These are phyloP conservation scores for Microcyclosporella mali DNA, from an alignment of 2,329 filamentous ascomycete genomes.

Conservation along the genomic window DNA sequence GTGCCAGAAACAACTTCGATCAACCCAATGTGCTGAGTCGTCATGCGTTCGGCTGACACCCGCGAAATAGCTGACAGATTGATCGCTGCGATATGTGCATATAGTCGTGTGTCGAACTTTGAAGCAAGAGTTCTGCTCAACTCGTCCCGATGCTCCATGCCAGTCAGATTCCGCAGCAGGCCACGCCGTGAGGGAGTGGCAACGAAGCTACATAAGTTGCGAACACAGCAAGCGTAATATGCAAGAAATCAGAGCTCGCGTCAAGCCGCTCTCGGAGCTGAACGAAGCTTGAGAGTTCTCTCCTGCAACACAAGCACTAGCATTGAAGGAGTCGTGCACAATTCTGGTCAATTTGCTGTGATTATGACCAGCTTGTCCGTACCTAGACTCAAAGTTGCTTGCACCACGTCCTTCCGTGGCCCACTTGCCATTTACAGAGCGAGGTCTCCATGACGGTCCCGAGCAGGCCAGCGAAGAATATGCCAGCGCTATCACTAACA, in stretches of 20 bases:
- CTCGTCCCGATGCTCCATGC: not conserved
- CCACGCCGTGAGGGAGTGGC: no score
- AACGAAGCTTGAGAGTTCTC: no score
- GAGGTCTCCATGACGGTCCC: conserved; percentile 76
- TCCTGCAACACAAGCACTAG: no score
- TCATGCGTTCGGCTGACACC: conserved; percentile 9
- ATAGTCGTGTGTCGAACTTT: conserved; percentile 6
- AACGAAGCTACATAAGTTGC: no score
- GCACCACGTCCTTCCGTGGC: conserved; percentile 62
- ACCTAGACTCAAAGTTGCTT: conserved; percentile 23
- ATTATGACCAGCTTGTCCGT: no score
- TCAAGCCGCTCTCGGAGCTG: no score
- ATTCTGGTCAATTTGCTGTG: no score
- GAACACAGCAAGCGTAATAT: no score
- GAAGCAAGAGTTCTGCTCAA: conserved; percentile 5
- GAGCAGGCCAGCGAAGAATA: conserved; percentile 79
- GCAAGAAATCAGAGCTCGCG: no score
- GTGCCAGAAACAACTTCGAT: conserved; percentile 17
- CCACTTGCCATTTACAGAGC: conserved; percentile 78
- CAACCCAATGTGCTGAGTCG: conserved; percentile 14
- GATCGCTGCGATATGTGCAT: conserved; percentile 6
- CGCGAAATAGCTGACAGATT: conserved; percentile 10
- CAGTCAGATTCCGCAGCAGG: no score
- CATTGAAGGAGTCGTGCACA: no score
- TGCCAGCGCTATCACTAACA: conserved; percentile 85